Base-by-base conservation (phyloP, 1,139 yeast genomes). In the Yamadazyma epiphylla region DNA sequence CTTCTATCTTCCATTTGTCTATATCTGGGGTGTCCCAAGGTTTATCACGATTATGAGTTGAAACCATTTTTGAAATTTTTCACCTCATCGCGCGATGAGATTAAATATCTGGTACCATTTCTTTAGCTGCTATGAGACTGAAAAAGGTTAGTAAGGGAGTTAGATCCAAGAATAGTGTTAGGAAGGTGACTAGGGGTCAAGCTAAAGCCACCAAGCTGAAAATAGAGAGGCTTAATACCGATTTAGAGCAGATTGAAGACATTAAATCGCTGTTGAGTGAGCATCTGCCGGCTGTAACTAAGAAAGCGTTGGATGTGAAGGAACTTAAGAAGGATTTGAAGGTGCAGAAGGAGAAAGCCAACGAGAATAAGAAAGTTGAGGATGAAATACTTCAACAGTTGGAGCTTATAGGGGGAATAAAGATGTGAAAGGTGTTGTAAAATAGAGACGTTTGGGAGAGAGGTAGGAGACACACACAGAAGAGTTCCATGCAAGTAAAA, bases 21-120 rank as follows among this genome's bases (percentile, higher is more conserved):
- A 91, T 81, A 48, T 88, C 96, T 16, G 85, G 87, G 10, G 96
- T 88, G 54, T 91, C 97, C 97, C 98, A 89, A 33, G 97, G 97
- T 59, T 91, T 91, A 49, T 89, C 97, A 54, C 80, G 83, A 57
- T 89, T 85, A 58, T 89, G 91, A 34, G 94, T 84, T 3, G 96
- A 87, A 20, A 84, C 88, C 97, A 91, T 89, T 26, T 36, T 53
- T 27, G 19, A 17, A 13, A 19, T 24, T 33, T 33, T 26, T 35
- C 29, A 39, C 30, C 43, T 41, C 46, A 42, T 42, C 46, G 33
- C 39, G 30, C 31, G 32, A n/a, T n/a, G n/a, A n/a, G n/a, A n/a
- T n/a, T n/a, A n/a, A n/a, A n/a, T n/a, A n/a, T n/a, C n/a, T n/a
- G n/a, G n/a, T n/a, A n/a, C n/a, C n/a, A 36, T 25, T 28, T 28